Percentiles rank a stretch among this genome's conserved stretches.
Conservation (phyloP, 2,329 filamentous ascomycete species). For the Teratosphaeria gauchensis region DNA sequence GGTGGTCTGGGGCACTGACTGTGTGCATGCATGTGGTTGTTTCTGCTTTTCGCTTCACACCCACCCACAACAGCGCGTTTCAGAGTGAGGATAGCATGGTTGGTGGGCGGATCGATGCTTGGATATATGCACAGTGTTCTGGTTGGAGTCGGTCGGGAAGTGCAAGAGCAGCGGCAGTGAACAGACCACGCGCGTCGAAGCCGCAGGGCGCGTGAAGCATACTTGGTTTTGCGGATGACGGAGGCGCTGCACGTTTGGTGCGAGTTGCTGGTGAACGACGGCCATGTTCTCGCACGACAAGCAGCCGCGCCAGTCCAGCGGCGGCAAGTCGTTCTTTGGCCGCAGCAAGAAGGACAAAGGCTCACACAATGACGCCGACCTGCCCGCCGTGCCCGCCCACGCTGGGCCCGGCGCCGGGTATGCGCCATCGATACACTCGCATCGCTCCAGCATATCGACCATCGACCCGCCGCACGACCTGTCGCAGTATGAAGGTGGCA, state of each 20-base stretch:
- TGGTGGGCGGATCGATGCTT: not conserved
- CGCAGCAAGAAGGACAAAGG: conserved; percentile 67
- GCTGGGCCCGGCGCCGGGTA: not conserved
- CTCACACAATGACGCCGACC: conserved; percentile 43
- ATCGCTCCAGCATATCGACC: conserved; percentile 30
- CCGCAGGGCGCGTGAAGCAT: not conserved
- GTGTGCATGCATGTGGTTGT: not conserved
- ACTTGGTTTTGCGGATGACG: not conserved
- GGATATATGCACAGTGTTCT: not conserved
- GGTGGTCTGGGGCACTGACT: not conserved
- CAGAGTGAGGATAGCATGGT: not conserved
- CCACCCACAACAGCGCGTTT: not conserved
- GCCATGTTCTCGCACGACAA: conserved; percentile 44
- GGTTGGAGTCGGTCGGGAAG: not conserved
- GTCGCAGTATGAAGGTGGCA: conserved; percentile 27
- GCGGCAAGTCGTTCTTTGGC: conserved; percentile 77
- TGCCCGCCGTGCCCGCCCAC: conserved; percentile 44
- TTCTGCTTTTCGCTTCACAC: not conserved
- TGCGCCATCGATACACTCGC: conserved; percentile 37
- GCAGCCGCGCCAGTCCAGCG: conserved; percentile 74
- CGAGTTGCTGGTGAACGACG: not conserved
- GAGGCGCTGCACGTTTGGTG: not conserved
- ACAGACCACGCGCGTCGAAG: not conserved
- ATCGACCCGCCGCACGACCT: conserved; percentile 3
- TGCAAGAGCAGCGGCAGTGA: not conserved